phyloP scores from a whole-genome alignment of 2,329 filamentous ascomycete species.

The Ceratocystis lukuohia region DNA sequence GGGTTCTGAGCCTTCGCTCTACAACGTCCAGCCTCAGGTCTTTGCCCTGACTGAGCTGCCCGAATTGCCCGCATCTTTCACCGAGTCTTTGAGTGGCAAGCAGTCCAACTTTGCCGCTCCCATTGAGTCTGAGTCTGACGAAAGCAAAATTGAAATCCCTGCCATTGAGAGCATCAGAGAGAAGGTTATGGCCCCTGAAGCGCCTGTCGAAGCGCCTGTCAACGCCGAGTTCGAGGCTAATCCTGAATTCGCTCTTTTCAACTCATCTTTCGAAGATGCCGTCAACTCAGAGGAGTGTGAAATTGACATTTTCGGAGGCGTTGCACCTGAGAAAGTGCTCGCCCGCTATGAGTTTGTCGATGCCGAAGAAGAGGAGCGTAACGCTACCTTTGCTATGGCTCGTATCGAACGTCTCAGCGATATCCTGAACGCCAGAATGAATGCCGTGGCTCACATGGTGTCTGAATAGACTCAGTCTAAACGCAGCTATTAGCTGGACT shows the following conservation, averaged over 20 bases:
- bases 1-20: conserved; percentile 30
- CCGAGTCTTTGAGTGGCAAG: conserved; percentile 60
- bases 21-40: conserved; percentile 54
- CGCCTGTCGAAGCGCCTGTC: conserved; percentile 23
- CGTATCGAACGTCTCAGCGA: conserved; percentile 38
- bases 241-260: conserved; percentile 48
- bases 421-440: conserved; percentile 18
- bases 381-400: conserved; percentile 34
- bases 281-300: conserved; percentile 30
- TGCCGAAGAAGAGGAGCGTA: conserved; percentile 35
- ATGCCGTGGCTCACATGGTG: conserved; percentile 16
- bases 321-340: conserved; percentile 51
- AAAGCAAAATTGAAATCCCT: conserved; percentile 45
- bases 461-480: conserved; percentile 3
- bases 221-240: conserved; percentile 51
- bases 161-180: conserved; percentile 37
- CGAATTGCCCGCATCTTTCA: conserved; percentile 46
- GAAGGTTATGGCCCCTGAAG: conserved; percentile 26
- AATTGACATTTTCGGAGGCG: conserved; percentile 38
- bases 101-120: conserved; percentile 38
- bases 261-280: conserved; percentile 28
- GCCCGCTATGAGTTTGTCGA: conserved; percentile 53
- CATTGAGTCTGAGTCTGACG: conserved; percentile 32
- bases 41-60: conserved; percentile 62
- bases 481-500: conserved; percentile 17